Percentiles rank a stretch among this genome's conserved stretches.
Evolutionary conservation across 495 filamentous ascomycete species (phyloP).

Genomic region (Hapsidospora chrysogenum): DNA sequence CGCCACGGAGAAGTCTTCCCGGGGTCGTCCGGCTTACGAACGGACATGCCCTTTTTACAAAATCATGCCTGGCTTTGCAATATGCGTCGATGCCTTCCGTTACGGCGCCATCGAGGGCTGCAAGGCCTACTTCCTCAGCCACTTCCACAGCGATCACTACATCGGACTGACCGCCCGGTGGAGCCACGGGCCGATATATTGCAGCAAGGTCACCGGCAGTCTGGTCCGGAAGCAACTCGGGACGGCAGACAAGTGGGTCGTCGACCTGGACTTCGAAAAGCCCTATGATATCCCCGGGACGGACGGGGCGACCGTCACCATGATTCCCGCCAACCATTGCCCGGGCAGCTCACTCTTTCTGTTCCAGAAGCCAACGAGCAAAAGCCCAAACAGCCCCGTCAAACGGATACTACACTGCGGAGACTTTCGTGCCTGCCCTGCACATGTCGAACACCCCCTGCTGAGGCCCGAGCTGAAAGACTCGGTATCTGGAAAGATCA

Average conservation of each 20-base stretch:
- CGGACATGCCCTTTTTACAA: conserved; percentile 97
- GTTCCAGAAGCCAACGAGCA: conserved; percentile 62
- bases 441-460: conserved; percentile 72
- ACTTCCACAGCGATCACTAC: conserved; percentile 98
- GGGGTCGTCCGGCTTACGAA: conserved; percentile 79
- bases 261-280: conserved; percentile 74
- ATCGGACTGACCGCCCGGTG: conserved; percentile 76
- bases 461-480: conserved; percentile 60
- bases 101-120: conserved; percentile 88
- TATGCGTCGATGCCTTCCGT: conserved; percentile 91
- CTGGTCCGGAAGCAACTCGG: conserved; percentile 72
- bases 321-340: conserved; percentile 96
- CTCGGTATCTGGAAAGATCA: conserved; percentile 44
- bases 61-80: conserved; percentile 78
- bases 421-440: conserved; percentile 80
- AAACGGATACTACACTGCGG: conserved; percentile 88
- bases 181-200: conserved; percentile 92
- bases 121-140: conserved; percentile 90
- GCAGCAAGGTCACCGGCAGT: conserved; percentile 80
- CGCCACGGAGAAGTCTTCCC: conserved; percentile 54
- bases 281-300: conserved; percentile 64
- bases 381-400: conserved; percentile 35
- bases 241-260: conserved; percentile 73
- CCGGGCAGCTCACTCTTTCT: conserved; percentile 88
- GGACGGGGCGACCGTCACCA: conserved; percentile 68